Base-by-base conservation (phyloP, 495 filamentous ascomycete species). In the Filosporella fistucella region DNA sequence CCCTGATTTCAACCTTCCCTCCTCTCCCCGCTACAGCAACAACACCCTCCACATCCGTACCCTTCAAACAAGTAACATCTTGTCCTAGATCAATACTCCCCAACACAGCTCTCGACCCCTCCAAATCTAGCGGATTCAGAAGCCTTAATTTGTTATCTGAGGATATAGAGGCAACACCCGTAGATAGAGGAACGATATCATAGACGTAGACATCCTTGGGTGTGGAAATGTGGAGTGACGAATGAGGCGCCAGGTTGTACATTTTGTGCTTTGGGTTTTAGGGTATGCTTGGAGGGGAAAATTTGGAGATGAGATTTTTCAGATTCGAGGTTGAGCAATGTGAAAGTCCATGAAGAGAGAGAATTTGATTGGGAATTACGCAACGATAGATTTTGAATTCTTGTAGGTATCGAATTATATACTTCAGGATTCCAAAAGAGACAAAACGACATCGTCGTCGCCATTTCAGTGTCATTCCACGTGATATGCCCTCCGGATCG, bases 21-120 rank as follows among this genome's bases (percentile, higher is more conserved):
- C 85, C 81, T 57, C 82, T 71, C 18, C 82, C 84, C 0, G 81
- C 68, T 0, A 81, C 86, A 35, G 66, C 69, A 14, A 84, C 62
- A 22, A 76, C 58, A 14, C 39, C 49, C 12, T 18, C 44, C 24
- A 51, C 58, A 1, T 59, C 57, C 21, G 72, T 71, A 2, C 67
- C 65, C 45, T 68, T 68, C 3, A 83, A 66, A 43, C 72, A 77
- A n/a, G 77, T 80, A 47, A 84, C 63, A 47, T 78, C 76, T 1
- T 68, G 64, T 50, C 82, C 76, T 30, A 68, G 60, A 2, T 71
- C 70, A 26, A 60, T 44, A 9, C 80, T 63, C 3, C 63, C 59
- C 39, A 63, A 61, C 9, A 64, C 30, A 0, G 74, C 71, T 2
- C 65, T 67, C 11, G n/a, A 29, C 4, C 58, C 55, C 41, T 58